Percentiles rank a stretch among this genome's conserved stretches.
These are phyloP conservation scores for Pythium utonaiense DNA, from an alignment of 352 stramenopile species.

Conservation along the genomic window DNA sequence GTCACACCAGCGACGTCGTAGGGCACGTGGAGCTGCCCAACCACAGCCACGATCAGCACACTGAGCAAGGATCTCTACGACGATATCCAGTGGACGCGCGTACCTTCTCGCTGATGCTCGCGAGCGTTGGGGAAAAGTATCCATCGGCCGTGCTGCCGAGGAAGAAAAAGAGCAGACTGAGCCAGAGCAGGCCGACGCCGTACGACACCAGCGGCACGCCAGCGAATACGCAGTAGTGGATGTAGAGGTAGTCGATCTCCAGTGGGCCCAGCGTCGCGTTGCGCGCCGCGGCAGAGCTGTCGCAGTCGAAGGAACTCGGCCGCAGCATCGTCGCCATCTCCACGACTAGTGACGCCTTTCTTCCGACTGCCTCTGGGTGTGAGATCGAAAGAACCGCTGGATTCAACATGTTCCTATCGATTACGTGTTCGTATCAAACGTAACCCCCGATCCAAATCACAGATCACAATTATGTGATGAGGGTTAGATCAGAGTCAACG, in stretches of 20 bases:
- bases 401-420: conserved; percentile 8
- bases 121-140: conserved; percentile 96
- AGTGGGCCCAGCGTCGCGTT: conserved; percentile 74
- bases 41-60: background rate
- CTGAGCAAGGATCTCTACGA: no score
- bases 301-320: conserved; percentile 18
- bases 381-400: background rate
- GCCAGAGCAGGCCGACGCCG: conserved; percentile 56
- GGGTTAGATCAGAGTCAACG: background rate
- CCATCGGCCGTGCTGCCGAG: conserved; percentile 96
- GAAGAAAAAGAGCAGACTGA: conserved; percentile 79
- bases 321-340: background rate
- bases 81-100: conserved; percentile 4
- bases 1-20: conserved; percentile 95
- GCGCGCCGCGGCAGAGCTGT: conserved; percentile 18
- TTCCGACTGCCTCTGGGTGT: background rate
- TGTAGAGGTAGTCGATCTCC: conserved; percentile 72
- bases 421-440: no score
- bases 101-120: conserved; percentile 93
- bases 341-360: no score
- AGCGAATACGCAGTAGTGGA: conserved; percentile 69
- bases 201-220: conserved; percentile 48
- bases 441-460: background rate
- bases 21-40: conserved; percentile 62
- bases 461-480: background rate